A percentile compares a stretch with the other conserved stretches of the same genome.
Evolutionary conservation across 2,329 filamentous ascomycete genomes (phyloP).

Genomic region (Golovinomyces cichoracearum): DNA sequence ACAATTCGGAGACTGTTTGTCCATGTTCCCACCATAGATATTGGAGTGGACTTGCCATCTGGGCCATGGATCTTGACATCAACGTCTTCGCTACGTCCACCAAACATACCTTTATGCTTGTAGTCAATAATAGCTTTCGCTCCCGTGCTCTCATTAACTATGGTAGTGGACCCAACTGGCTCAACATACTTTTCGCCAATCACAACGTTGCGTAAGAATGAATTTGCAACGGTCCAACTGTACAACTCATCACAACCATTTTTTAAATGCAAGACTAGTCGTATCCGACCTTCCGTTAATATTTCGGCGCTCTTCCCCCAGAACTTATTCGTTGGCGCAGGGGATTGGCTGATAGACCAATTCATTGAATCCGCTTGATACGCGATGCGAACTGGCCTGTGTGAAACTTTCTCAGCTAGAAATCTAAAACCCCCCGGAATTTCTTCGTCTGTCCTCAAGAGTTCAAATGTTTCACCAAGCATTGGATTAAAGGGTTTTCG

Average conservation of each 20-base stretch:
- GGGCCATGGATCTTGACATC: conserved; percentile 44
- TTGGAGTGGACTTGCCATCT: conserved; percentile 36
- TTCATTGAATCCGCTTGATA: conserved; percentile 68
- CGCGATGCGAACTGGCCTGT: conserved; percentile 75
- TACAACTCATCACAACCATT: conserved; percentile 56
- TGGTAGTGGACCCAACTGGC: conserved; percentile 69
- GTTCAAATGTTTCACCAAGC: conserved; percentile 82
- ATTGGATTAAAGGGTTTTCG: conserved; percentile 96
- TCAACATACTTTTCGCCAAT: conserved; percentile 97
- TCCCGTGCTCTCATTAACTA: conserved; percentile 61
- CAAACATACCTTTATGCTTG: conserved; percentile 90
- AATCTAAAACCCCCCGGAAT: conserved; percentile 53
- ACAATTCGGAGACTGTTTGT: conserved; percentile 44
- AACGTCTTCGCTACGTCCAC: conserved; percentile 77
- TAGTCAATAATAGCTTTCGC: conserved; percentile 72
- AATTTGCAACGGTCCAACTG: conserved; percentile 68
- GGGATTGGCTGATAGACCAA: conserved; percentile 74
- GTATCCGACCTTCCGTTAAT: conserved; percentile 67
- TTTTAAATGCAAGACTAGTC: conserved; percentile 40
- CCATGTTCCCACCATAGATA: conserved; percentile 62
- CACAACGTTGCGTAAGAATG: conserved; percentile 84
- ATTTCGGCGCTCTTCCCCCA: conserved; percentile 95
- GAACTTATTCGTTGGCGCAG: conserved; percentile 82
- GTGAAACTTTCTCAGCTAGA: conserved; percentile 82
- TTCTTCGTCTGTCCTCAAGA: conserved; percentile 60